Base-by-base conservation (phyloP, 1,284 basidiomycete species). In the Anthracocystis setariae region DNA sequence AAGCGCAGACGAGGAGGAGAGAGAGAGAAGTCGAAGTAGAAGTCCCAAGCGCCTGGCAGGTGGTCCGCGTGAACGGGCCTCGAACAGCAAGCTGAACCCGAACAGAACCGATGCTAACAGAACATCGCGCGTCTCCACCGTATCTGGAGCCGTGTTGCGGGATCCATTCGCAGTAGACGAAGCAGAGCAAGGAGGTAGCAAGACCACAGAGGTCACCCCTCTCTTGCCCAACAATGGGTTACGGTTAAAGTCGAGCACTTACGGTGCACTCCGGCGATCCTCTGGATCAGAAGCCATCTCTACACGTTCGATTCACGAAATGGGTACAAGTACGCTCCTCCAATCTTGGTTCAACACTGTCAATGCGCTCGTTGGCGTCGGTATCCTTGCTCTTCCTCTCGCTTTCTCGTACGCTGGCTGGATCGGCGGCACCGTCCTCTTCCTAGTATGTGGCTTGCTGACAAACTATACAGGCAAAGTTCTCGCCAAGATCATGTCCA, bases 291-390 rank as follows among this genome's bases (percentile, higher is more conserved):
- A 42, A 7, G 49, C 46, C 20, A 8, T 56, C 10, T 57, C 62
- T 4, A 27, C 27, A 12, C 56, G 46, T 2, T 53, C 61, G 4
- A 13, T 42, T 9, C 49, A 47, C 10, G 60, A 66, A 18, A 51
- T 66, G 13, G 76, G 78, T 17, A 73, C 66, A 38, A 76, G 73
- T 56, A 81, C 80, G 0, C 70, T 81, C 27, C 59, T 73, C 17
- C 80, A 82, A 56, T 77, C 77, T 23, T 81, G 78, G 80, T 82
- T 82, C 75, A 82, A 82, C 51, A 76, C 74, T 7, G 73, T 82
- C 56, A 82, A 82, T 57, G 80, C 78, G 5, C 64, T 82, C 3
- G 69, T 81, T 20, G 80, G 80, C 10, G 75, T 82, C 15, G 78
- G 80, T 21, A 80, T 82, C 32, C 70, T 82, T 42, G 77, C 79